These are phyloP conservation scores for Beta lomatogona DNA, from an alignment of 179 eudicot species.

Conservation along the genomic window DNA sequence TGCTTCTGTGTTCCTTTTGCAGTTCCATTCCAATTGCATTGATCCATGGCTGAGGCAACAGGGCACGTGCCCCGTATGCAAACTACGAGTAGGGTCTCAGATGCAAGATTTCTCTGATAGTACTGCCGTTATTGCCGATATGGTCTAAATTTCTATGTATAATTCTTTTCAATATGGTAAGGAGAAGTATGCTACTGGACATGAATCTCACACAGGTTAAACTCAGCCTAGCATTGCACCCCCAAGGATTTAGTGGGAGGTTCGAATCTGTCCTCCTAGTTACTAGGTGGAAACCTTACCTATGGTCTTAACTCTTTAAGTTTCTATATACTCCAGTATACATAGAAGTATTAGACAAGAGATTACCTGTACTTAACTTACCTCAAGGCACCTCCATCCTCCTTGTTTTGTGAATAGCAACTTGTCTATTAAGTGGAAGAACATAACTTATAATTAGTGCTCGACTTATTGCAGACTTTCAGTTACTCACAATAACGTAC, in stretches of 20 bases:
- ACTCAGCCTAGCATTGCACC: too few species aligned
- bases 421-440: background rate
- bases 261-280: too few species aligned
- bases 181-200: too few species aligned
- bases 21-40: conserved; percentile 49
- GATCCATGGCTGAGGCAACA: conserved; percentile 52
- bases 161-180: too few species aligned
- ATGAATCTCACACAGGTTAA: too few species aligned
- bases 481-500: background rate
- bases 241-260: too few species aligned
- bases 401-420: background rate
- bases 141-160: conserved; percentile 31
- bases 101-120: conserved; percentile 35
- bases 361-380: conserved; percentile 11
- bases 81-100: conserved; percentile 33
- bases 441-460: background rate
- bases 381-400: background rate
- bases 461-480: background rate
- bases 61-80: conserved; percentile 55
- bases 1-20: conserved; percentile 23
- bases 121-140: conserved; percentile 33
- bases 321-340: background rate
- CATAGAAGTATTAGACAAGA: background rate
- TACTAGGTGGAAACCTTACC: too few species aligned
- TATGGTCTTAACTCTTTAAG: background rate